phyloP scores from a whole-genome alignment of 257 asterid genomes.

The Gardenia jasminoides region DNA sequence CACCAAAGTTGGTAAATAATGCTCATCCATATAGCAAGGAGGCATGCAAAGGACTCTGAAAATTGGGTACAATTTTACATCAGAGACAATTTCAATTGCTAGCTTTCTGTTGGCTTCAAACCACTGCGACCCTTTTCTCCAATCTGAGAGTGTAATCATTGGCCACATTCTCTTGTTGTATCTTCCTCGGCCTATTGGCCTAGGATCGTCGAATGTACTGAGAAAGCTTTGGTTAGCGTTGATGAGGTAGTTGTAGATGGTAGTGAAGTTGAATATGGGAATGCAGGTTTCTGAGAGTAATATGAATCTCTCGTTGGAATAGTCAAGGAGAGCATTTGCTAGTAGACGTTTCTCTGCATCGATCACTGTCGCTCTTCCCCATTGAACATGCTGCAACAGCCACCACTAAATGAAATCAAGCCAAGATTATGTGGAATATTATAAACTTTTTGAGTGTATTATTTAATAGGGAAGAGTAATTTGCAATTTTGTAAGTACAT shows the following conservation, averaged over 20 bases:
- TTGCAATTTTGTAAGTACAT: no score
- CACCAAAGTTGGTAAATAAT: conserved; percentile 71
- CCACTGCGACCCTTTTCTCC: conserved; percentile 89
- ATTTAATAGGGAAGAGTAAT: background rate
- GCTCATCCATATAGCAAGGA: conserved; percentile 93
- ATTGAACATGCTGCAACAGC: conserved; percentile 47
- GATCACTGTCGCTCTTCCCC: conserved; percentile 73
- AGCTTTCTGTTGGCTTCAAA: conserved; percentile 53
- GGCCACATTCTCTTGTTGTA: conserved; percentile 71
- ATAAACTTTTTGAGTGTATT: background rate
- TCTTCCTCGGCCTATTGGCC: conserved; percentile 61
- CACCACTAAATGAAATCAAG: background rate
- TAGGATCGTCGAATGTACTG: conserved; percentile 55
- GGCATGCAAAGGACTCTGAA: conserved; percentile 60
- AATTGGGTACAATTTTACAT: conserved; percentile 46
- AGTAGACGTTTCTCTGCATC: conserved; percentile 74
- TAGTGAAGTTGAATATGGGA: conserved; percentile 66
- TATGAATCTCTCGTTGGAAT: conserved; percentile 62
- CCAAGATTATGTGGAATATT: background rate
- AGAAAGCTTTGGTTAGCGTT: conserved; percentile 57
- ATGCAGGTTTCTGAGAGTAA: conserved; percentile 77
- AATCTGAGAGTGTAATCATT: conserved; percentile 36
- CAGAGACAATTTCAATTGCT: conserved; percentile 54
- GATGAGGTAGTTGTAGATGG: conserved; percentile 52
- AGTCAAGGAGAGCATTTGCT: conserved; percentile 73